phyloP scores from a whole-genome alignment of 2,329 filamentous ascomycete species.

The Teratosphaeria nubilosa region DNA sequence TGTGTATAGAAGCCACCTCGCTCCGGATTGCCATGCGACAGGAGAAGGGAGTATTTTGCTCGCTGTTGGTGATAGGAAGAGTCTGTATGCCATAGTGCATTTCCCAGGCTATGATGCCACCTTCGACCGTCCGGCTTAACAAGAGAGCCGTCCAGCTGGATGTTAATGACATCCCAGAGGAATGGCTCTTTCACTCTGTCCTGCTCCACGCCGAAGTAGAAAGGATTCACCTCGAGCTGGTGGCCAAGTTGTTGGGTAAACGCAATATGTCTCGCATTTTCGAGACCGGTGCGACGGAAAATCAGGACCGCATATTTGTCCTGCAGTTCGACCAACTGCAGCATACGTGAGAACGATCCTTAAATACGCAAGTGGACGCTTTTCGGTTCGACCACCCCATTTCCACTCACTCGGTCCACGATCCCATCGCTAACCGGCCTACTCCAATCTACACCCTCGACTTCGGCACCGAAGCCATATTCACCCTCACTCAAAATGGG shows the following conservation, averaged over 20 bases:
- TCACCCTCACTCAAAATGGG: neutral
- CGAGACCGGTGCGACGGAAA: neutral
- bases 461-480: neutral
- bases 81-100: neutral
- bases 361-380: neutral
- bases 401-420: neutral
- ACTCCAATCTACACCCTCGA: neutral
- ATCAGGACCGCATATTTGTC: neutral
- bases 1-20: conserved; percentile 1
- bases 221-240: conserved; percentile 1
- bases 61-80: conserved; percentile 1
- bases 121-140: neutral
- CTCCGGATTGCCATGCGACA: neutral
- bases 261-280: neutral
- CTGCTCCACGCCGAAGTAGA: neutral
- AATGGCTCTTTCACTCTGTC: neutral
- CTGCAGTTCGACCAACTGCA: neutral
- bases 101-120: neutral
- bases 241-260: neutral
- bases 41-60: neutral
- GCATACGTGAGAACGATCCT: neutral
- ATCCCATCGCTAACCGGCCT: neutral
- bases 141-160: neutral
- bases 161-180: neutral
- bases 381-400: neutral